Base-by-base conservation (phyloP, 116 monocot genomes). In the Trichopus zeylanicus region DNA sequence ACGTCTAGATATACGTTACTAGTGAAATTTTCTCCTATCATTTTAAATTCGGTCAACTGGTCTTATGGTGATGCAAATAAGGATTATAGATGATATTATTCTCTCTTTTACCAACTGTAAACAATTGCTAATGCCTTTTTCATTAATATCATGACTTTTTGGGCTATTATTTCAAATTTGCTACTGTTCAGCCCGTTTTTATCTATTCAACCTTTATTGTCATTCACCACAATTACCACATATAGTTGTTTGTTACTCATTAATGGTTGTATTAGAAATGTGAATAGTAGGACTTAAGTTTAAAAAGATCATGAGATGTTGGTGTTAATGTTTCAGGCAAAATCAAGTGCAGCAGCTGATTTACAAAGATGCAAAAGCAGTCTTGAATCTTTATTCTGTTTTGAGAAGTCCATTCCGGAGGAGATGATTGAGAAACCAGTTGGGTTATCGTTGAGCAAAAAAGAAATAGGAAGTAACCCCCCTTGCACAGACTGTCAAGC, bases 341-440 rank as follows among this genome's bases (percentile, higher is more conserved):
- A 54, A 51, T 70, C 79, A 47, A 79, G 72, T 52, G 72, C 72
- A 8, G 51, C 46, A 53, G 49, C 51, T 57, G 82, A 73, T 46
- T 53, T 93, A 38, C 77, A 82, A 18, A 74, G 72, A 62, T 67
- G 75, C 55, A 88, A 67, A 70, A 85, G 80, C 67, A 84, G 51
- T 20, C 82, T 82, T 39, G 88, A 82, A 65, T 76, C 81, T 10
- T 75, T 89, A 20, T 85, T 89, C 68, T 89, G 77, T 34, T 94
- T 89, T 69, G 89, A 94, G 56, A 94, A 94, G 48, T 63, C 86
- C 31, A 59, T 86, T 51, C 86, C 89, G 3, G 89, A 89, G 63
- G 94, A 89, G 65, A 75, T 63, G 18, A 94, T 94, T 32, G 86
- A 83, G 59, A 76, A 73, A 51, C 89, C 94, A 27, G 46, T 80